These are phyloP conservation scores for Fereydounia khargensis DNA, from an alignment of 1,284 basidiomycete genomes.

Conservation along the genomic window DNA sequence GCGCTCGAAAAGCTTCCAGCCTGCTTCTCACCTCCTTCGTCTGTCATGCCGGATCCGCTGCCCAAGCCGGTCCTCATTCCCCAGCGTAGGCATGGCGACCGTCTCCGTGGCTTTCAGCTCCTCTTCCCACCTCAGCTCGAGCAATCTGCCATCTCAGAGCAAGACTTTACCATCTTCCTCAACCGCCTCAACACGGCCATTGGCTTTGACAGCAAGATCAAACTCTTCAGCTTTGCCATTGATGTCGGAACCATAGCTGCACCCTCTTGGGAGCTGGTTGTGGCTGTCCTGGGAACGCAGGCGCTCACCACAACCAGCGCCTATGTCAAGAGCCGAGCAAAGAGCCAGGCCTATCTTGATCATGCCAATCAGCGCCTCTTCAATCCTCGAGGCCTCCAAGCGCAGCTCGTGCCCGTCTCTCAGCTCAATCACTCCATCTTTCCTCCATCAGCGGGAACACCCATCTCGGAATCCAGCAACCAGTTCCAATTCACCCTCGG, in stretches of 20 bases:
- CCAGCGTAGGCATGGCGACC: slow-evolving; percentile 6
- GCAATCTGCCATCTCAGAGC: slow-evolving; percentile 4
- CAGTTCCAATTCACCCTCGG: slow-evolving; percentile 9
- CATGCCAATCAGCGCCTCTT: slow-evolving; percentile 7
- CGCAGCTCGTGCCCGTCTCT: not conserved
- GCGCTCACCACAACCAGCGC: slow-evolving; percentile 6
- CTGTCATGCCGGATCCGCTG: slow-evolving; percentile 2
- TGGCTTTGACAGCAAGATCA: slow-evolving; percentile 14
- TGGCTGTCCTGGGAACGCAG: slow-evolving; percentile 8
- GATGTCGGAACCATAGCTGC: slow-evolving; percentile 7
- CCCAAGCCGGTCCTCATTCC: slow-evolving; percentile 10
- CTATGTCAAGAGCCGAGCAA: slow-evolving; percentile 4
- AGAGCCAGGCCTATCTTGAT: slow-evolving; percentile 7
- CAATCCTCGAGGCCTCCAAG: slow-evolving; percentile 10
- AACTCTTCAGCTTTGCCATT: slow-evolving; percentile 14
- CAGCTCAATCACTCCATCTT: no score
- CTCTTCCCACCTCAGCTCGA: slow-evolving; percentile 7
- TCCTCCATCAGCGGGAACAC: not conserved
- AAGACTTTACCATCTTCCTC: slow-evolving; percentile 6
- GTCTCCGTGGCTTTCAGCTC: slow-evolving; percentile 14
- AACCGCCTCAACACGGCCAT: slow-evolving; percentile 11
- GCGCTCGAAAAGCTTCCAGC: not conserved
- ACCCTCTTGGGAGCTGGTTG: slow-evolving; percentile 10
- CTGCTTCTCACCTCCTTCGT: slow-evolving; percentile 3
- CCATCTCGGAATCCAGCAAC: not conserved